These are phyloP conservation scores for Lactuca sativa DNA, from an alignment of 129 eudicot genomes.

Conservation along the genomic window DNA sequence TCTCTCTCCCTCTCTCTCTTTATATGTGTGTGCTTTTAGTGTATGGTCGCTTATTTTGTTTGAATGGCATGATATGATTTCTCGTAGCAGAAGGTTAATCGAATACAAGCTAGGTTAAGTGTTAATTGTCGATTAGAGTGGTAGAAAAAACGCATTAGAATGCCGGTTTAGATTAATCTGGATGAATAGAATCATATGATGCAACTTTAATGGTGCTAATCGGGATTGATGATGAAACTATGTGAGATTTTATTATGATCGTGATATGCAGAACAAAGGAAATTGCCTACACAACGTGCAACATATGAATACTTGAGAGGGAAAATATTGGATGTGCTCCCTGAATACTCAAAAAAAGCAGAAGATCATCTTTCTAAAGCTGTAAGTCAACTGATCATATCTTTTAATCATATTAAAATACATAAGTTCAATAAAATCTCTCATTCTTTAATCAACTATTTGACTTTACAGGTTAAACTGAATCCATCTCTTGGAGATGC, in stretches of 20 bases:
- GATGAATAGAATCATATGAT: background rate
- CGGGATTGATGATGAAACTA: background rate
- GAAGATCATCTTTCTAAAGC: conserved; percentile 99
- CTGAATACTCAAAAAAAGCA: conserved; percentile 86
- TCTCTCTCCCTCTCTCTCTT: too few species aligned
- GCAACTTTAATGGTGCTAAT: conserved; percentile 7
- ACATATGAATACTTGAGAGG: conserved; percentile 84
- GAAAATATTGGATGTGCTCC: conserved; percentile 78
- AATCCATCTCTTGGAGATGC: conserved; percentile 96
- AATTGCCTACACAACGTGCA: conserved; percentile 65
- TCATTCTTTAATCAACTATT: conserved; percentile 18
- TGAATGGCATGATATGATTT: background rate
- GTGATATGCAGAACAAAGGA: conserved; percentile 68
- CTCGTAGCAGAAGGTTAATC: background rate
- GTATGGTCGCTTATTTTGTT: background rate
- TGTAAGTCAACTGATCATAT: conserved; percentile 40
- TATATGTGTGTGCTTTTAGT: background rate
- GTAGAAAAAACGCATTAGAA: background rate
- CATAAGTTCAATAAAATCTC: background rate
- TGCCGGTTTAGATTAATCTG: background rate
- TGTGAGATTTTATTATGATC: background rate
- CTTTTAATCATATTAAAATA: conserved; percentile 6
- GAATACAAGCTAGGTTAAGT: conserved; percentile 11
- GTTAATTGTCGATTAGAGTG: conserved; percentile 1
- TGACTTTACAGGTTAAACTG: conserved; percentile 68